Evolutionary conservation across 371 early-diverging fungal species (phyloP).

Genomic region (Mortierella sp.): DNA sequence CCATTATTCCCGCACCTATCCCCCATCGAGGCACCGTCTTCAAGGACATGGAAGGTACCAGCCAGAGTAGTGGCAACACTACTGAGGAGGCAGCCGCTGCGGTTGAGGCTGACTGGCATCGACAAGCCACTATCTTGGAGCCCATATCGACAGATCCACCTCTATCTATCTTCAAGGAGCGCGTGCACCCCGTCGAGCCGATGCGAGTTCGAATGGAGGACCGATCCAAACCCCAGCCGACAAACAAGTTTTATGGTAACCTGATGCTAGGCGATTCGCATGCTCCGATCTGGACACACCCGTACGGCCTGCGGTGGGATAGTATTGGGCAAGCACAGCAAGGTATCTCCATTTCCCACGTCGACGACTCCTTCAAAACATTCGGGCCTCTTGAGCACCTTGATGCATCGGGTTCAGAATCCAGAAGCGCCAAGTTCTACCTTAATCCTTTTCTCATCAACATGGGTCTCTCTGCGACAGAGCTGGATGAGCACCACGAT

Average conservation of each 20-base stretch:
- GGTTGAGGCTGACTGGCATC: not conserved
- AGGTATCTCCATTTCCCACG: constrained; percentile 41
- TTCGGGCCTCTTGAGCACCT: constrained; percentile 25
- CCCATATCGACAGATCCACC: constrained; percentile 34
- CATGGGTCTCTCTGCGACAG: constrained; percentile 45
- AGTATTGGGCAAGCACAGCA: constrained; percentile 18
- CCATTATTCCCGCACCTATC: constrained; percentile 6
- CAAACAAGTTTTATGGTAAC: constrained; percentile 55
- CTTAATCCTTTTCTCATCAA: constrained; percentile 52
- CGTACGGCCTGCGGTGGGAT: constrained; percentile 57
- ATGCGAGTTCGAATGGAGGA: constrained; percentile 26
- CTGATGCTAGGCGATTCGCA: constrained; percentile 44
- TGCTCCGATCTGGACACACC: constrained; percentile 54
- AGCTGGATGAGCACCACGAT: constrained; percentile 28
- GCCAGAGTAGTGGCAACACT: not conserved
- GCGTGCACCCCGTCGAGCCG: constrained; percentile 26
- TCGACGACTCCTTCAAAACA: constrained; percentile 37
- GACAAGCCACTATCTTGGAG: constrained; percentile 21
- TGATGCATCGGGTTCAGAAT: not conserved
- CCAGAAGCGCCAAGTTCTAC: constrained; percentile 19
- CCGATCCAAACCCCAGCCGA: constrained; percentile 20
- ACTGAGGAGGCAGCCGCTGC: not conserved
- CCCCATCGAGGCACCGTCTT: constrained; percentile 15
- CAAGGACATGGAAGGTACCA: not conserved
- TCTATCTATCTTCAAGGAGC: not conserved